Evolutionary conservation across 2,329 filamentous ascomycete species (phyloP).

Genomic region (Onygenales sp.): DNA sequence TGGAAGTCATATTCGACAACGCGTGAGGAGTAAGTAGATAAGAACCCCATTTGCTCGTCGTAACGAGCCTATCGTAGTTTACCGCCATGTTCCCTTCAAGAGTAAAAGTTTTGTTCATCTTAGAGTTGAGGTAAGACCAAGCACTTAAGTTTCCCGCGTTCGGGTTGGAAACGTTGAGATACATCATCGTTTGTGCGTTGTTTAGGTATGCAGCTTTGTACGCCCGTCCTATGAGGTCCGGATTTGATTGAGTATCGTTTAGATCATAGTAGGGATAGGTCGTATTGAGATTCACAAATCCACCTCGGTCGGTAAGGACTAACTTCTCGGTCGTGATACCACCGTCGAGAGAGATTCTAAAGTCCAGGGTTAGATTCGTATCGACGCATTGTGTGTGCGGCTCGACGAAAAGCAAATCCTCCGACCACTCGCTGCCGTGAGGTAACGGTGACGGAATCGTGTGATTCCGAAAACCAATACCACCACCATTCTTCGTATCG

Average conservation of each 20-base stretch:
- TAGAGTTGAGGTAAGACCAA: constrained; percentile 31
- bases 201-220: constrained; percentile 37
- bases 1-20: constrained; percentile 3
- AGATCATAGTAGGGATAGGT: constrained; percentile 24
- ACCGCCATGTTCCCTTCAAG: neutral
- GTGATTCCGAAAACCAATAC: constrained; percentile 40
- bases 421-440: constrained; percentile 35
- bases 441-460: constrained; percentile 24
- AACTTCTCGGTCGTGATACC: constrained; percentile 14
- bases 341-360: constrained; percentile 17
- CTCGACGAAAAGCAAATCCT: constrained; percentile 41
- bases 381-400: constrained; percentile 38
- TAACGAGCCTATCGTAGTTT: neutral
- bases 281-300: constrained; percentile 31
- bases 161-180: constrained; percentile 31
- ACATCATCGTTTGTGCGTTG: constrained; percentile 32
- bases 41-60: neutral
- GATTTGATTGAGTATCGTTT: constrained; percentile 24
- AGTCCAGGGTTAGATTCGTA: constrained; percentile 33
- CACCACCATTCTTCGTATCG: constrained; percentile 32
- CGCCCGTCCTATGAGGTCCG: constrained; percentile 30
- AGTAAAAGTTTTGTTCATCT: constrained; percentile 26
- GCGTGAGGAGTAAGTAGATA: neutral
- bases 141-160: constrained; percentile 12
- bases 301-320: constrained; percentile 34